Base-by-base conservation (phyloP, 2,329 filamentous ascomycete genomes). In the Fusarium paranaense region DNA sequence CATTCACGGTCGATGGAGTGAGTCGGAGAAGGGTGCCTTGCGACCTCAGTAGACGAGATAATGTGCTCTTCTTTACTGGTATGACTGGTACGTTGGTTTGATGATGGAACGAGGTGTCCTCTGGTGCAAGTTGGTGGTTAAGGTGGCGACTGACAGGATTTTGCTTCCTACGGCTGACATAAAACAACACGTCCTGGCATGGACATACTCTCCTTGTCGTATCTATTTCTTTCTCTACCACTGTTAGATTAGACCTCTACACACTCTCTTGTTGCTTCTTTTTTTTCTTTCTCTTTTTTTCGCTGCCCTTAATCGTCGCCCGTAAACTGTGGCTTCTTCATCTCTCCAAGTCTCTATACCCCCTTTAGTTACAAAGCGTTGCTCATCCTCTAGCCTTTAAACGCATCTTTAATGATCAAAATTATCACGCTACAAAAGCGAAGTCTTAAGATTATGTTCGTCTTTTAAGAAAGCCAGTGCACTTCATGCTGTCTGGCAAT, bases 1-100 rank as follows among this genome's bases (percentile, higher is more conserved):
- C 30, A 76, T 76, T 9, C 66, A 76, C 5, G 74, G 74, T 0
- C 61, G 74, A 6, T 76, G 71, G 74, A 75, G 71, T 10, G 65
- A 72, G 8, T 76, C 69, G 0, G 69, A 76, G 16, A 60, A 63
- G 30, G 71, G 71, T 27, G 74, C 74, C 5, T 64, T 76, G 0
- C 71, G 74, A 1, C 74, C 74, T 1, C 74, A 76, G n/a, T 76
- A 45, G 3, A 14, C 1, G 10, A 7, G 2, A 52, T 30, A 18
- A 1, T n/a, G 16, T 20, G 6, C 10, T 32, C 5, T n/a, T 2
- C 11, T 3, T 52, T 18, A 32, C 14, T 52, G 27, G 22, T 3
- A 52, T 52, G 47, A 32, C 9, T 30, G 6, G 25, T 30, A 52
- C 47, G 47, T 30, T 25, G 27, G 18, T 52, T 52, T 52, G 47